phyloP scores from a whole-genome alignment of 106 monocot genomes.

The Apostasia ramifera region DNA sequence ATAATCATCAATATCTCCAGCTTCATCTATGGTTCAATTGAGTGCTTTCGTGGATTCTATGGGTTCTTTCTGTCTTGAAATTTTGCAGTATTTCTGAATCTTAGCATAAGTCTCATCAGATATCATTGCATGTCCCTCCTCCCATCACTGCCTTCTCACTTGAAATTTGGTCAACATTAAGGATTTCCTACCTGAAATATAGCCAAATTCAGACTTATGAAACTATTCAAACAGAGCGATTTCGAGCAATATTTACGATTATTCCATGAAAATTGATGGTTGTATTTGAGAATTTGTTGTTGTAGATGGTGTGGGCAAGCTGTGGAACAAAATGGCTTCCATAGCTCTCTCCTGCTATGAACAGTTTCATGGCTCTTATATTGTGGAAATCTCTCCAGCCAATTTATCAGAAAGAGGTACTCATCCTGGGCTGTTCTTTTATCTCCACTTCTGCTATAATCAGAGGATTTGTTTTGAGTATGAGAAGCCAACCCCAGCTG shows the following conservation, averaged over 20 bases:
- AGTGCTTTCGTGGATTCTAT: not conserved
- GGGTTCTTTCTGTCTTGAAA: not conserved
- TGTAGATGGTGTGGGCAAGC: constrained; percentile 26
- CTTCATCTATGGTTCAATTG: not conserved
- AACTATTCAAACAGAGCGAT: not conserved
- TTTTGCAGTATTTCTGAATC: constrained; percentile 2
- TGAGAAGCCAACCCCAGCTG: constrained; percentile 21
- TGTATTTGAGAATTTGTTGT: constrained; percentile 9
- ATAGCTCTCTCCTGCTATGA: constrained; percentile 52
- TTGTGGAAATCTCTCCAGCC: constrained; percentile 39
- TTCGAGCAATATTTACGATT: constrained; percentile 2
- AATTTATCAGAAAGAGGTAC: constrained; percentile 33
- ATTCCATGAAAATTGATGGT: constrained; percentile 35
- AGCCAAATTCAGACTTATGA: not conserved
- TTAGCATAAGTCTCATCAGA: constrained; percentile 10
- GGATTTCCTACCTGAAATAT: constrained; percentile 23
- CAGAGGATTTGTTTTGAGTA: constrained; percentile 34
- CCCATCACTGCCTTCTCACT: constrained; percentile 3
- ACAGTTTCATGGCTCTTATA: constrained; percentile 35
- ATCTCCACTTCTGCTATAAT: constrained; percentile 30
- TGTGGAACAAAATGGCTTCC: constrained; percentile 46
- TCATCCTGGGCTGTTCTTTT: constrained; percentile 15
- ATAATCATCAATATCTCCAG: constrained; percentile 9
- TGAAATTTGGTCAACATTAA: not conserved
- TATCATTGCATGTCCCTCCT: constrained; percentile 22